A percentile compares a stretch with the other conserved stretches of the same genome.
Evolutionary conservation across 345 rosid genomes (phyloP).

Genomic region (Gynandropsis gynandra): DNA sequence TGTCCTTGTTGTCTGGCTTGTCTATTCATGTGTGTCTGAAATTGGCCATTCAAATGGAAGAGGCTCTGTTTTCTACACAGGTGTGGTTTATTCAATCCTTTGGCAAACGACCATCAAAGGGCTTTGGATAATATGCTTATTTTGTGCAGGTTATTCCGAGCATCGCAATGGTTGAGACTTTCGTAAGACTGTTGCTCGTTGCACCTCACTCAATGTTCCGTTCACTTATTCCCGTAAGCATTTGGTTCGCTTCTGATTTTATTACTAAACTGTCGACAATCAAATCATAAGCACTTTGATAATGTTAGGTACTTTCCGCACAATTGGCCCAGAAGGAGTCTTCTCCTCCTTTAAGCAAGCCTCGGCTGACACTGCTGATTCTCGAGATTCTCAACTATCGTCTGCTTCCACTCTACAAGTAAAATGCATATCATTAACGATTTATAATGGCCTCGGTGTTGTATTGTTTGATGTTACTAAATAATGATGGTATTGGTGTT

Average conservation of each 20-base stretch:
- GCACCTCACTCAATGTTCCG: conserved; percentile 91
- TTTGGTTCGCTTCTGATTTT: conserved; percentile 15
- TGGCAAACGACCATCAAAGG: conserved; percentile 11
- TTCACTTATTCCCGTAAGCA: conserved; percentile 74
- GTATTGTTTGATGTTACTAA: conserved; percentile 13
- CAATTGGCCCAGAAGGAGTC: conserved; percentile 85
- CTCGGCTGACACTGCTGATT: conserved; percentile 81
- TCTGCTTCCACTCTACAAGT: conserved; percentile 96
- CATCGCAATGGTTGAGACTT: conserved; percentile 98
- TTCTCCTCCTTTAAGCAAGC: conserved; percentile 77
- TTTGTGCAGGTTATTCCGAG: conserved; percentile 80
- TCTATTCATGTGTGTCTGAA: conserved; percentile 76
- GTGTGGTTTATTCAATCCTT: no score
- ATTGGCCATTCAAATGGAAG: conserved; percentile 77
- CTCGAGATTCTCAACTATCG: conserved; percentile 92
- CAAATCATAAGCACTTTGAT: conserved; percentile 17
- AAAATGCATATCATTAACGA: conserved; percentile 7
- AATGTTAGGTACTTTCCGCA: conserved; percentile 31
- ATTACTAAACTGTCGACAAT: conserved; percentile 5
- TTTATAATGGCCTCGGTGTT: conserved; percentile 2
- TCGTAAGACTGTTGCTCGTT: conserved; percentile 77
- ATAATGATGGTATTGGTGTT: conserved; percentile 21
- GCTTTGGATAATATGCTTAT: no score
- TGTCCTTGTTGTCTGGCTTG: conserved; percentile 84
- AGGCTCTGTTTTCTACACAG: conserved; percentile 75